Evolutionary conservation across 2,329 filamentous ascomycete species (phyloP).

Genomic region (Trichoderma koningii): DNA sequence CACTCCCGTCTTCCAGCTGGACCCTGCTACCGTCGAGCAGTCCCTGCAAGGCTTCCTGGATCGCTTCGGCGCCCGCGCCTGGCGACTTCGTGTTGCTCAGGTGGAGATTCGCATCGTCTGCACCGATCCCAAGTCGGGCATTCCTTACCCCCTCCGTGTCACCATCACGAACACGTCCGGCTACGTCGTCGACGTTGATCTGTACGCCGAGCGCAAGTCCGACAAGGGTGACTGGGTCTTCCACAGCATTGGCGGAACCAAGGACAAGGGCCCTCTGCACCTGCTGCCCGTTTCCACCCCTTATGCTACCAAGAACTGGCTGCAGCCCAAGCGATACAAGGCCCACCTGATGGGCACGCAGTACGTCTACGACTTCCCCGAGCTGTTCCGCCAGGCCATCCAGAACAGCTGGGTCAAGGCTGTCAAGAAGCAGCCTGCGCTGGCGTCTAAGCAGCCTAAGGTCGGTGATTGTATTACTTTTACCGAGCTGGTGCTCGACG

Average conservation of each 20-base stretch:
- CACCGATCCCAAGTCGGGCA: conserved; percentile 81
- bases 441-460: conserved; percentile 79
- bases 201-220: conserved; percentile 96
- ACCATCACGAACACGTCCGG: conserved; percentile 98
- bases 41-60: conserved; percentile 94
- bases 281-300: conserved; percentile 86
- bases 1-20: conserved; percentile 90
- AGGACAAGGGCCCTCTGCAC: conserved; percentile 94
- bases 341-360: conserved; percentile 98
- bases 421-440: conserved; percentile 69
- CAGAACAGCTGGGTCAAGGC: conserved; percentile 90
- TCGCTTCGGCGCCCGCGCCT: conserved; percentile 90
- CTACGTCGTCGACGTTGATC: conserved; percentile 95
- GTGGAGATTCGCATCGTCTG: conserved; percentile 98
- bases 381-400: conserved; percentile 96
- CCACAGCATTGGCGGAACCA: conserved; percentile 94
- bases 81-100: conserved; percentile 94
- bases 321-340: conserved; percentile 99
- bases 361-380: conserved; percentile 99
- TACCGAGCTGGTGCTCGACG: conserved; percentile 91
- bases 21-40: conserved; percentile 86
- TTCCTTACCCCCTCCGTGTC: conserved; percentile 88
- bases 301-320: conserved; percentile 97
- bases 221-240: conserved; percentile 99
- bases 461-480: conserved; percentile 91